Evolutionary conservation across 139 green algal species (phyloP), one percentile per base, ranked within the genome.

Genomic region (Pleodorina starrii): DNA sequence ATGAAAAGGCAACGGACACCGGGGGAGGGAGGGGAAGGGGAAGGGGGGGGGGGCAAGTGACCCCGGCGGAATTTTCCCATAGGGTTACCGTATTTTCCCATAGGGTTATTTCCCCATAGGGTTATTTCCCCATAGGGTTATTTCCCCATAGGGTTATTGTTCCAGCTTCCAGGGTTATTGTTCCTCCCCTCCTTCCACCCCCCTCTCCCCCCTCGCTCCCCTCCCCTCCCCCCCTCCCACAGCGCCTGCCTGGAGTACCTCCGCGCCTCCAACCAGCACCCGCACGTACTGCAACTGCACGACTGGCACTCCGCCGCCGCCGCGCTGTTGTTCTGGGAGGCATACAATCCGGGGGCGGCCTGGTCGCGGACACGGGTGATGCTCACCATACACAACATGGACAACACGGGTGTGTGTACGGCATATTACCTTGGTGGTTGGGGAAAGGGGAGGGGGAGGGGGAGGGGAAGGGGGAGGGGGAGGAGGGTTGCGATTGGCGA

Each of bases 351-450:
- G 19, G 72, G 72, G 25, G 36, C 9, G 27, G 36, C 29, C 1
- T 1, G 25, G 16, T n/a, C 16, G 19, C 59, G 79, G n/a, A 86
- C 96, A 0, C 93, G 94, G 11, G 84, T 97, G 6, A 89, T 97
- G 87, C 93, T 99, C 21, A 98, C 97, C 72, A 98, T 99, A 87
- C 97, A 99, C 95, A 99, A 99, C 93, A 93, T 99, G 94, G 97
- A 98, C 93, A 98, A 97, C 93, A 95, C 93, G 4, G 97, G 97
- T 25, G 85, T 5, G 82, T 27, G 66, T 9, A 19, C 23, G 46
- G 74, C 27, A 48, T 19, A 79, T 29, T 38, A 29, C 7, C 17
- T n/a, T 19, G n/a, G 40, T 44, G 71, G 40, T 9, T 11, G 77
- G 50, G 50, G 10, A 3, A 63, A n/a, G 48, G 46, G 75, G 44